Conservation (phyloP, 148 eudicot genomes). For the Chenopodium quinoa region DNA sequence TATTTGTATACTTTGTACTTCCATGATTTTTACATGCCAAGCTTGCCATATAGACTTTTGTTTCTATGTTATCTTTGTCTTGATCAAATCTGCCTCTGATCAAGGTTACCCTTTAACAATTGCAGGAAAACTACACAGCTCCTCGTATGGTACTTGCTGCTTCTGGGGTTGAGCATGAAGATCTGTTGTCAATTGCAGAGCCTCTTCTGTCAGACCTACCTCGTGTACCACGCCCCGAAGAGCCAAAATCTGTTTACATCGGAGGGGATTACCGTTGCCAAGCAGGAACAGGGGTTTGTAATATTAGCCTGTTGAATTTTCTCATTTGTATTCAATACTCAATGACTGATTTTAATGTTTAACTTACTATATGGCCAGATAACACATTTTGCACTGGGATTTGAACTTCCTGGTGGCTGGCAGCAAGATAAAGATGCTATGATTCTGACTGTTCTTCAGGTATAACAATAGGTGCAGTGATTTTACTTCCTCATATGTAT, state of each 20-base stretch:
- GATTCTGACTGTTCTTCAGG: slow-evolving; percentile 82
- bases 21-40: background rate
- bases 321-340: background rate
- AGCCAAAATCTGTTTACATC: slow-evolving; percentile 60
- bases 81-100: background rate
- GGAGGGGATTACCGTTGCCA: slow-evolving; percentile 88
- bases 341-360: background rate
- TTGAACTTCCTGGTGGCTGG: slow-evolving; percentile 95
- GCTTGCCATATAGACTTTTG: background rate
- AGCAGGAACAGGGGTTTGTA: slow-evolving; percentile 76
- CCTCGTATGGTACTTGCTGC: slow-evolving; percentile 93
- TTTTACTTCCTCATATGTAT: background rate
- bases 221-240: slow-evolving; percentile 37
- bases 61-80: background rate
- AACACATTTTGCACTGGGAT: slow-evolving; percentile 89
- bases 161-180: slow-evolving; percentile 89
- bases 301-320: background rate
- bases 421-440: slow-evolving; percentile 68
- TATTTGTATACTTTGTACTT: background rate
- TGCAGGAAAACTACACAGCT: slow-evolving; percentile 84
- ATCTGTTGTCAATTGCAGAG: slow-evolving; percentile 69
- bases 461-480: slow-evolving; percentile 18
- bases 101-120: slow-evolving; percentile 20
- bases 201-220: slow-evolving; percentile 82
- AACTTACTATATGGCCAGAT: slow-evolving; percentile 36